Evolutionary conservation across 768 basidiomycete species (phyloP), one percentile per base, ranked within the genome.

Genomic region (Boletus tylopilopsis): DNA sequence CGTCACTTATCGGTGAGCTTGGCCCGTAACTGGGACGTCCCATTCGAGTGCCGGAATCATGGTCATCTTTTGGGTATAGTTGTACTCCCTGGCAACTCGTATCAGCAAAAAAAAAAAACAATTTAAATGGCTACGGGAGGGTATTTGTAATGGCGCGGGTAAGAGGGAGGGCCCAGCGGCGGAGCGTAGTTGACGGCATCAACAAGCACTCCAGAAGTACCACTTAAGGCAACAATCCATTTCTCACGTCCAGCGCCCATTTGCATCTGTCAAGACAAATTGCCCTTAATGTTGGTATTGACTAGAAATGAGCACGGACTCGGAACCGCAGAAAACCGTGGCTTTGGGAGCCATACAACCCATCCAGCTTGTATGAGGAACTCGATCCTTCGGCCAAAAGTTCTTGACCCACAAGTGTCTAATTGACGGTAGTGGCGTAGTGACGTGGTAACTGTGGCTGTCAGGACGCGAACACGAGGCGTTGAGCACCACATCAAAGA

Each of bases 1-100:
- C n/a, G n/a, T n/a, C n/a, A n/a, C n/a, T 42, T 27, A n/a, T 40
- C 52, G 21, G 38, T 33, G 35, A 47, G 11, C 42, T 45, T 41
- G 24, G 34, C 34, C n/a, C 30, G 46, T 10, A 11, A 36, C 3
- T 32, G 33, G 19, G 10, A 33, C 16, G 43, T 9, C 22, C 18
- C 21, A 39, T 1, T 33, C 13, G 35, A 16, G 16, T 33, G 18
- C 36, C 13, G 33, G 12, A 7, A 25, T 23, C 19, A n/a, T n/a
- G n/a, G n/a, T n/a, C n/a, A n/a, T n/a, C 13, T n/a, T 12, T 16
- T 16, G 19, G 15, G 13, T 18, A 15, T 54, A 19, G 12, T 39
- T 13, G 16, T 2, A n/a, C 6, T 27, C 23, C 54, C 47, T 56
- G 30, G 19, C 33, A 24, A 50, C 54, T 35, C 13, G 10, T n/a